Conservation (phyloP, 73 alveolate species). For the Urostyla sp. region DNA sequence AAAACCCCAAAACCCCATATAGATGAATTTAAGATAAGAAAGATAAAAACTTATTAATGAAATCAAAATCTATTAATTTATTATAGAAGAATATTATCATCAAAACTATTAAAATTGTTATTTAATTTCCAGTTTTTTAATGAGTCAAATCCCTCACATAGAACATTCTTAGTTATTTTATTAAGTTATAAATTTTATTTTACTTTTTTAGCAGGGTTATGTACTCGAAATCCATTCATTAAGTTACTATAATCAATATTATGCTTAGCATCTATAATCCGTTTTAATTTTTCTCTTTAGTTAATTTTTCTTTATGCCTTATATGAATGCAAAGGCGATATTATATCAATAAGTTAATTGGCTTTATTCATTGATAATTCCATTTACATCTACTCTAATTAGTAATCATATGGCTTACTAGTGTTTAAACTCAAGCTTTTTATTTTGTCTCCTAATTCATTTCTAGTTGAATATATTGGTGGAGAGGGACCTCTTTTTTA, state of each 20-base stretch:
- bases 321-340: conserved; percentile 8
- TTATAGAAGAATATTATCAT: no score
- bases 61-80: no score
- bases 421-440: no score
- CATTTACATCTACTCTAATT: background rate
- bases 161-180: background rate
- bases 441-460: no score
- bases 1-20: no score
- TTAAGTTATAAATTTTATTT: background rate
- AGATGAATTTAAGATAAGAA: no score
- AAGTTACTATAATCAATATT: conserved; percentile 5
- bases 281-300: conserved; percentile 1
- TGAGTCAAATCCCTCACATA: conserved; percentile 14
- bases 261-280: conserved; percentile 32
- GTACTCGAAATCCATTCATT: conserved; percentile 12
- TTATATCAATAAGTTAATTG: conserved; percentile 2
- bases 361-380: conserved; percentile 13
- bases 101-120: background rate
- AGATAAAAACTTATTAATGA: no score
- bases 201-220: conserved; percentile 32
- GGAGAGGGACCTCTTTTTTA: no score
- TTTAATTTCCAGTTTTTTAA: conserved; percentile 28
- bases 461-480: no score
- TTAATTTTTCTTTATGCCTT: conserved; percentile 14
- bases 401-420: background rate